Evolutionary conservation across 148 eudicot genomes (phyloP).

Genomic region (Fallopia convolvulus): DNA sequence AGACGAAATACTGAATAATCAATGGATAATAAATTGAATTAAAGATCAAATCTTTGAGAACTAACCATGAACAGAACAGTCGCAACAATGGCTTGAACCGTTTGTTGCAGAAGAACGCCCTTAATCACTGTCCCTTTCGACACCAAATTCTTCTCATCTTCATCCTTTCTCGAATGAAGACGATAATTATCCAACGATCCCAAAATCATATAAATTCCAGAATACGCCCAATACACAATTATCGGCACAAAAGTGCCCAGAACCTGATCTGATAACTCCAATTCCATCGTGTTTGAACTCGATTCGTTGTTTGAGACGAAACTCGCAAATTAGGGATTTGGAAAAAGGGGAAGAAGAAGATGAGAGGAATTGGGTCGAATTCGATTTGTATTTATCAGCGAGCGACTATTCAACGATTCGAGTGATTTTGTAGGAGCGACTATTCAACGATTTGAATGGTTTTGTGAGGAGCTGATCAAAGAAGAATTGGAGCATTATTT

Average conservation of each 20-base stretch:
- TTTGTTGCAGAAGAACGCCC: conserved; percentile 81
- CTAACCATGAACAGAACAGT: conserved; percentile 57
- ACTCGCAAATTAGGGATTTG: background rate
- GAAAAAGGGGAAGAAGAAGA: background rate
- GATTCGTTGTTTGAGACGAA: background rate
- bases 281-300: conserved; percentile 18
- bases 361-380: background rate
- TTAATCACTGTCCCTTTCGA: conserved; percentile 51
- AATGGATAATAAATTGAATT: background rate
- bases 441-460: background rate
- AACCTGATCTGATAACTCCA: conserved; percentile 57
- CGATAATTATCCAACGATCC: conserved; percentile 51
- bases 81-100: conserved; percentile 68
- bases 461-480: background rate
- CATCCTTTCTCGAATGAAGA: conserved; percentile 62
- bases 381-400: background rate
- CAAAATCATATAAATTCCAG: conserved; percentile 50
- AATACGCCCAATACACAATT: conserved; percentile 74
- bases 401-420: background rate
- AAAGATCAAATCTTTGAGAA: background rate
- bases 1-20: background rate
- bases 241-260: conserved; percentile 76
- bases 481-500: background rate
- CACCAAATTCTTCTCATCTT: conserved; percentile 76
- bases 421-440: background rate